These are phyloP conservation scores for Notholithocarpus densiflorus DNA, from an alignment of 306 rosid genomes.

Conservation along the genomic window DNA sequence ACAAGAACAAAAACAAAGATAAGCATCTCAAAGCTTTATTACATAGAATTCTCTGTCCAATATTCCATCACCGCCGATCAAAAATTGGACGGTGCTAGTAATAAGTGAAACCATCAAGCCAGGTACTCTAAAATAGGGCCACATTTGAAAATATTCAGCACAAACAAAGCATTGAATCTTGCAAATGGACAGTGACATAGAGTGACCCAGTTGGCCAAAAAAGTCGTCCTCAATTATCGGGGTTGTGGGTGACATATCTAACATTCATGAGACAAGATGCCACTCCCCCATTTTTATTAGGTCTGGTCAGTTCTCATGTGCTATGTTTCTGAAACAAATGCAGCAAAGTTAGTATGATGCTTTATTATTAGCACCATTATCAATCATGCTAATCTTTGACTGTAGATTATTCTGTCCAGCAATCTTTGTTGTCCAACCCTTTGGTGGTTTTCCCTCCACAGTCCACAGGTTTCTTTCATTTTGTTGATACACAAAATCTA, in stretches of 20 bases:
- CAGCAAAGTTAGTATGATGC: too few relatives aligned
- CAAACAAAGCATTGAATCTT: slow-evolving; percentile 21
- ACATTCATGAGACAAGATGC: not conserved
- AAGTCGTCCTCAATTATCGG: slow-evolving; percentile 19
- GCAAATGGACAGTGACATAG: slow-evolving; percentile 2
- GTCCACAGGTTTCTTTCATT: too few relatives aligned
- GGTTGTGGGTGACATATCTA: not conserved
- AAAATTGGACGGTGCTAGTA: slow-evolving; percentile 3
- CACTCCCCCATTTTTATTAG: too few relatives aligned
- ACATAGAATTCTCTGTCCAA: not conserved
- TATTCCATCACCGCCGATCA: slow-evolving; percentile 7
- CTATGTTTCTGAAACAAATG: not conserved
- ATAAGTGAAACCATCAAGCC: too few relatives aligned
- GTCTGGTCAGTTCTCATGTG: not conserved
- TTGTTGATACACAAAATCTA: too few relatives aligned
- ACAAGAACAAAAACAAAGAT: not conserved
- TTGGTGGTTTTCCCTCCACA: too few relatives aligned
- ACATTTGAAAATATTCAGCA: slow-evolving; percentile 13
- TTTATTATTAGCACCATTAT: too few relatives aligned
- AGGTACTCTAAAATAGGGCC: slow-evolving; percentile 2
- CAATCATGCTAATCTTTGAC: too few relatives aligned
- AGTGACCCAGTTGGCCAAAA: slow-evolving; percentile 18
- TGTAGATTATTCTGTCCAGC: too few relatives aligned
- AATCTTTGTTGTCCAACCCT: too few relatives aligned
- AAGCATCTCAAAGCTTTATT: slow-evolving; percentile 5